Base-by-base conservation (phyloP, 495 filamentous ascomycete species). In the Penicillium taxi region DNA sequence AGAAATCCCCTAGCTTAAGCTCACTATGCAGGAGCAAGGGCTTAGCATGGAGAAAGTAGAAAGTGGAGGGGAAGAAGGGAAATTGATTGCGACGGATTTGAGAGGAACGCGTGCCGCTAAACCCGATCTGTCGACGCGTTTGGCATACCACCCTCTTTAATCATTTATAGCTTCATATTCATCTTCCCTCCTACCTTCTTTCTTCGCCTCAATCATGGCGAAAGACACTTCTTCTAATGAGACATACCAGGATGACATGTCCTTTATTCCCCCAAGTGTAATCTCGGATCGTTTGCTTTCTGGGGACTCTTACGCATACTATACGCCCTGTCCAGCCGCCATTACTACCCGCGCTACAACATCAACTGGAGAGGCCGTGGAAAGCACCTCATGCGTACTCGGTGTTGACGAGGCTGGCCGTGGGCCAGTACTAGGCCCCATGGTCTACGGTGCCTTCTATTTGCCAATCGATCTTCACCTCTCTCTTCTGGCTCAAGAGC, bases 371-470 rank as follows among this genome's bases (percentile, higher is more conserved):
- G 27, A 47, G 12, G n/a, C 37, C 13, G 12, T 24, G 6, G 35
- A 56, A 40, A 57, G 55, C 32, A 67, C 62, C 49, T 57, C 55
- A 59, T 82, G 80, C 44, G 79, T 82, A 20, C 72, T 98, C 12
- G 91, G 91, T 23, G 81, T 98, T 32, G 91, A 98, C 58, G 91
- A 98, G 72, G 91, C 91, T 39, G 91, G 91, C 31, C 78, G 91
- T 42, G 91, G 91, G 6, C 93, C 91, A 13, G 93, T 96, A 5
- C 73, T 98, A 3, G 91, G 91, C 2, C 90, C 91, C 8, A 98
- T 98, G 91, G 89, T 96, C 44, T 96, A 96, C 69, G 82, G 81
- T 40, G 73, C 87, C 47, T 83, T 90, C 68, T 95, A 88, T 66
- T 74, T 95, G 1, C 87, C 88, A 0, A 37, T 75, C 2, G 39